Percentiles rank a stretch among this genome's conserved stretches.
Evolutionary conservation across 495 filamentous ascomycete species (phyloP).

Genomic region (Staphylotrichum tortipilum): DNA sequence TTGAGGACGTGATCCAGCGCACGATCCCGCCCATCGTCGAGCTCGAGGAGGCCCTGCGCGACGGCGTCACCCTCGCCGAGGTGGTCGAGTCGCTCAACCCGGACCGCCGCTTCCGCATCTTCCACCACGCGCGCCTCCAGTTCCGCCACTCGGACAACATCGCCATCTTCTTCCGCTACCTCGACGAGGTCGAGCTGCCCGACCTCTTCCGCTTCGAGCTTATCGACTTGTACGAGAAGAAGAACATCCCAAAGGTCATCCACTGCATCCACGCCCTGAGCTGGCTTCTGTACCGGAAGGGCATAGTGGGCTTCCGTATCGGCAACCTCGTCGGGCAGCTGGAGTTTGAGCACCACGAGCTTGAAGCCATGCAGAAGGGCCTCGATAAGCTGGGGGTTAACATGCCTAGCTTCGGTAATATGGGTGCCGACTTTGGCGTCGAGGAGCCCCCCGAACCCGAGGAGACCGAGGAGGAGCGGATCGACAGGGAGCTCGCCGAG

Average conservation of each 20-base stretch:
- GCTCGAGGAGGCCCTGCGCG: constrained; percentile 82
- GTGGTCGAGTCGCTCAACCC: constrained; percentile 88
- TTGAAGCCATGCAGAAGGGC: constrained; percentile 93
- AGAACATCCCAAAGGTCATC: constrained; percentile 98
- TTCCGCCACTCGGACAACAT: constrained; percentile 98
- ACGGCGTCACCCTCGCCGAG: constrained; percentile 93
- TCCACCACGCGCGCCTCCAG: constrained; percentile 73
- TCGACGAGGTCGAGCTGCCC: constrained; percentile 87
- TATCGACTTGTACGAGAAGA: constrained; percentile 98
- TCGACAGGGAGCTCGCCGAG: constrained; percentile 73
- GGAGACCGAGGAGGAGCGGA: constrained; percentile 83
- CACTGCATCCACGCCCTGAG: constrained; percentile 97
- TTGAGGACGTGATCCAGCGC: constrained; percentile 85
- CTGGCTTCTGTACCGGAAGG: constrained; percentile 90
- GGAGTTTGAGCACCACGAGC: constrained; percentile 94
- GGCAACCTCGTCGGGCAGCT: constrained; percentile 97
- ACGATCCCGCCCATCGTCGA: constrained; percentile 92
- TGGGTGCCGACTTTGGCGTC: constrained; percentile 89
- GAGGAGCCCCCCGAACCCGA: constrained; percentile 56
- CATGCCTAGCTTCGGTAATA: constrained; percentile 96
- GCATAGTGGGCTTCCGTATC: constrained; percentile 89
- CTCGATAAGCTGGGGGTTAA: constrained; percentile 88
- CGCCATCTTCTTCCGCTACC: constrained; percentile 82
- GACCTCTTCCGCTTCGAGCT: constrained; percentile 98
- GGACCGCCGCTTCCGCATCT: constrained; percentile 66